Conservation (phyloP, 768 basidiomycete genomes). For the Rhizopogon sp. region DNA sequence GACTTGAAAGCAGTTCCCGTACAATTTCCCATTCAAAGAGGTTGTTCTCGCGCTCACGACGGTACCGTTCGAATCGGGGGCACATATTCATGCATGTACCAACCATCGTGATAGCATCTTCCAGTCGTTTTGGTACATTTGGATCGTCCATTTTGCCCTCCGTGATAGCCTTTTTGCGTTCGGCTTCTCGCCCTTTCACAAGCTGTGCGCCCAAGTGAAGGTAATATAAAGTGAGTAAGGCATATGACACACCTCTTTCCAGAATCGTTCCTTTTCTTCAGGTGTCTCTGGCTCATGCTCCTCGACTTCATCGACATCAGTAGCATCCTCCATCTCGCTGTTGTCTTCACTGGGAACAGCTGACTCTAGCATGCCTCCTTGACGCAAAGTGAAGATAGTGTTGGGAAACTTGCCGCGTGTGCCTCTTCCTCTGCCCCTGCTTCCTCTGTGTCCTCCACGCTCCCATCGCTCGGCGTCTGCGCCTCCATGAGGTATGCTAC, state of each 20-base stretch:
- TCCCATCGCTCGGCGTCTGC: slow-evolving; percentile 57
- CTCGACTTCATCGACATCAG: slow-evolving; percentile 27
- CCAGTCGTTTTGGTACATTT: slow-evolving; percentile 67
- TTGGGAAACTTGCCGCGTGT: slow-evolving; percentile 36
- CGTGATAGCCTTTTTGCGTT: slow-evolving; percentile 69
- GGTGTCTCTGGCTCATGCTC: slow-evolving; percentile 49
- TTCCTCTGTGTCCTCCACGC: slow-evolving; percentile 50
- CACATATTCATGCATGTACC: slow-evolving; percentile 95
- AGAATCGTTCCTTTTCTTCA: slow-evolving; percentile 67
- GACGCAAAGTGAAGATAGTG: slow-evolving; percentile 32
- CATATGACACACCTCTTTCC: slow-evolving; percentile 54
- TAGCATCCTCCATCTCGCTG: slow-evolving; percentile 30
- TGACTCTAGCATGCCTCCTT: slow-evolving; percentile 18
- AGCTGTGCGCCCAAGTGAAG: slow-evolving; percentile 38
- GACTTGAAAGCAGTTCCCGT: slow-evolving; percentile 21
- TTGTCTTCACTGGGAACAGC: slow-evolving; percentile 28
- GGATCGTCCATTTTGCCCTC: slow-evolving; percentile 90
- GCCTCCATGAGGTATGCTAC: slow-evolving; percentile 30
- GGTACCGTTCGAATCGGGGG: slow-evolving; percentile 87
- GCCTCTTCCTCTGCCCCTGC: slow-evolving; percentile 36
- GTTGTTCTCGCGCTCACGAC: slow-evolving; percentile 85
- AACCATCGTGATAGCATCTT: slow-evolving; percentile 88
- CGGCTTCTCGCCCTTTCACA: slow-evolving; percentile 67
- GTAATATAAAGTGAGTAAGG: slow-evolving; percentile 10
- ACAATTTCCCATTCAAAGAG: slow-evolving; percentile 85